Base-by-base conservation (phyloP, 140 eudicot species). In the Anethum foeniculum region DNA sequence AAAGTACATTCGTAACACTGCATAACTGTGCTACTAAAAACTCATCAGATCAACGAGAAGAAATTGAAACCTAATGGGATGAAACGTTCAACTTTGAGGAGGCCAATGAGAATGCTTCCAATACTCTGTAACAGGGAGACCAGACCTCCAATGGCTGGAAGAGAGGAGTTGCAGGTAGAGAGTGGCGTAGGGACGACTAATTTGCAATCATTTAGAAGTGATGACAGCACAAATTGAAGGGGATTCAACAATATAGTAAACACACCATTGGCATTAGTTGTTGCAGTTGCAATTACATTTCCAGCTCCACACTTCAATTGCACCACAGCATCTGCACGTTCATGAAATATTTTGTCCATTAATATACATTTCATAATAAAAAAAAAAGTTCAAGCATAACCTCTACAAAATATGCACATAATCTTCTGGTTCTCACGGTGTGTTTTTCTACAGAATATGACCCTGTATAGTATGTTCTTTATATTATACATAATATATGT, bases 111-210 rank as follows among this genome's bases (percentile, higher is more conserved):
- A 36, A 69, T 32, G 4, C n/a, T 28, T 69, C 41, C 43, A 18
- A 69, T 8, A 36, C 9, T 36, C 46, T 32, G 75, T 69, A 69
- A 69, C 23, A 16, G 44, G 23, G 75, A 69, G 9, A 32, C n/a
- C 2, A 69, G 75, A 69, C n/a, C 75, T 32, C 75, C 75, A 2
- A 18, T 0, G 12, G 9, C 25, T 18, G 44, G 75, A 1, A 69
- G 44, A 69, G 75, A 0, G 23, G 75, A 18, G 75, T 69, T 4
- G 75, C 75, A 69, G n/a, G 44, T 69, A 12, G 75, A 69, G 11
- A 69, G 44, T 30, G 75, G 75, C 75, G 75, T 69, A 14, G 75
- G 75, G 23, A 69, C 75, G n/a, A 69, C 75, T 69, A 69, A 30
- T 36, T 69, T 5, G 75, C 75, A 69, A 0, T 30, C 1, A 2